Percentiles rank a stretch among this genome's conserved stretches.
These are phyloP conservation scores for Jatropha curcas DNA, from an alignment of 345 rosid genomes.

Conservation along the genomic window DNA sequence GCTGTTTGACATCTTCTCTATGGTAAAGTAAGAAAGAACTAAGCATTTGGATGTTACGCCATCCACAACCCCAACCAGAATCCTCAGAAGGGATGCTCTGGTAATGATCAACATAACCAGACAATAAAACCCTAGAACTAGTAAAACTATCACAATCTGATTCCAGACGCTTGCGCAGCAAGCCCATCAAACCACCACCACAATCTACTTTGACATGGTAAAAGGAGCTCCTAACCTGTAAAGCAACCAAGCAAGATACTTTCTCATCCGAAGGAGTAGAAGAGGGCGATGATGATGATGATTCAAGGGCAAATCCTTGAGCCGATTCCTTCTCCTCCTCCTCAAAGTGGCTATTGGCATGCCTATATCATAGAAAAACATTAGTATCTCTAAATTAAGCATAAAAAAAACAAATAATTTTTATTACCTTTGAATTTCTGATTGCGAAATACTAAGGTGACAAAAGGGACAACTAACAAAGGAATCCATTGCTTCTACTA, in stretches of 20 bases:
- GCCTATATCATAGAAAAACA: conserved; percentile 38
- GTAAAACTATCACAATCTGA: conserved; percentile 27
- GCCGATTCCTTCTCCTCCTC: conserved; percentile 49
- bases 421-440: conserved; percentile 52
- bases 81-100: conserved; percentile 52
- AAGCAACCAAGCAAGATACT: conserved; percentile 37
- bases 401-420: neutral
- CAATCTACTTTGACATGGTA: conserved; percentile 34
- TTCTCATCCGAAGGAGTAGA: conserved; percentile 18
- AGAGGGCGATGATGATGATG: conserved; percentile 9
- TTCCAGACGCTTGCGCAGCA: conserved; percentile 55
- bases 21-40: conserved; percentile 58
- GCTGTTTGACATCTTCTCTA: conserved; percentile 45
- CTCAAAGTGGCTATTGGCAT: conserved; percentile 73
- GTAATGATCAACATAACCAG: conserved; percentile 64
- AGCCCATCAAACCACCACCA: conserved; percentile 50
- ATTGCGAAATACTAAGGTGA: conserved; percentile 39
- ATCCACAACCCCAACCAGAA: conserved; percentile 86
- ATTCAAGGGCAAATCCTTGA: conserved; percentile 39
- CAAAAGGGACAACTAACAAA: conserved; percentile 58
- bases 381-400: neutral
- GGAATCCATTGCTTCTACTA: conserved; percentile 26
- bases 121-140: conserved; percentile 34
- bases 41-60: conserved; percentile 83
- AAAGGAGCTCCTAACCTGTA: conserved; percentile 46